Evolutionary conservation across 495 filamentous ascomycete species (phyloP).

Genomic region (Aspergillus olivimuriae): DNA sequence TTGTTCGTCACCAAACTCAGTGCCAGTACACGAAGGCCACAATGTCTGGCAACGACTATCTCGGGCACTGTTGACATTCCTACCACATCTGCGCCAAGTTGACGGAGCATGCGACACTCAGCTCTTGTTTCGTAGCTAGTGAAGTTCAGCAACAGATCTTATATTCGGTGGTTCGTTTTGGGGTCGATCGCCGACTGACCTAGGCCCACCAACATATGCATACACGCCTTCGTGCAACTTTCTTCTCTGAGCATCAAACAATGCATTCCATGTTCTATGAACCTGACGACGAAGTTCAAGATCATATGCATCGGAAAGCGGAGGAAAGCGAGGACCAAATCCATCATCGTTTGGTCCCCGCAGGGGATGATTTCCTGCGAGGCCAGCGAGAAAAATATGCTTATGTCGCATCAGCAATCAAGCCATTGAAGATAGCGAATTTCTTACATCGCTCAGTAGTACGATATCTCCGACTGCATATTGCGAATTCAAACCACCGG

Average conservation of each 20-base stretch:
- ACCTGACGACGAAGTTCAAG: slow-evolving; percentile 55
- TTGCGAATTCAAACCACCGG: slow-evolving; percentile 63
- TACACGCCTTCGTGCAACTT: slow-evolving; percentile 68
- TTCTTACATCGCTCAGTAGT: too few species aligned
- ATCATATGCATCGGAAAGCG: slow-evolving; percentile 73
- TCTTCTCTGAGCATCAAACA: slow-evolving; percentile 34
- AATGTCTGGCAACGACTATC: slow-evolving; percentile 67
- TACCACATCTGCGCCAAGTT: slow-evolving; percentile 64
- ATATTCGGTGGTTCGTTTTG: neutral
- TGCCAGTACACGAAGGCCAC: slow-evolving; percentile 61
- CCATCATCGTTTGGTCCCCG: slow-evolving; percentile 63
- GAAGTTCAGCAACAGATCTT: slow-evolving; percentile 2
- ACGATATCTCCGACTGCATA: slow-evolving; percentile 70
- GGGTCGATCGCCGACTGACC: slow-evolving; percentile 33
- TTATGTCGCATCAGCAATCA: slow-evolving; percentile 14
- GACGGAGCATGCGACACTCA: slow-evolving; percentile 66
- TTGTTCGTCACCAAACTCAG: slow-evolving; percentile 74
- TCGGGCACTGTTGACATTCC: slow-evolving; percentile 79
- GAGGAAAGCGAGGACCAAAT: slow-evolving; percentile 65
- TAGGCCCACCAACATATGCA: slow-evolving; percentile 67
- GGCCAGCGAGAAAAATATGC: slow-evolving; percentile 70
- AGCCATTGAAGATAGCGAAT: too few species aligned
- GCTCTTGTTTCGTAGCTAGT: slow-evolving; percentile 68
- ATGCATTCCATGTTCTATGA: slow-evolving; percentile 54
- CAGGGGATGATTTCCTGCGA: slow-evolving; percentile 64